Conservation (phyloP, 495 filamentous ascomycete genomes). For the Staphylotrichum longicolle region DNA sequence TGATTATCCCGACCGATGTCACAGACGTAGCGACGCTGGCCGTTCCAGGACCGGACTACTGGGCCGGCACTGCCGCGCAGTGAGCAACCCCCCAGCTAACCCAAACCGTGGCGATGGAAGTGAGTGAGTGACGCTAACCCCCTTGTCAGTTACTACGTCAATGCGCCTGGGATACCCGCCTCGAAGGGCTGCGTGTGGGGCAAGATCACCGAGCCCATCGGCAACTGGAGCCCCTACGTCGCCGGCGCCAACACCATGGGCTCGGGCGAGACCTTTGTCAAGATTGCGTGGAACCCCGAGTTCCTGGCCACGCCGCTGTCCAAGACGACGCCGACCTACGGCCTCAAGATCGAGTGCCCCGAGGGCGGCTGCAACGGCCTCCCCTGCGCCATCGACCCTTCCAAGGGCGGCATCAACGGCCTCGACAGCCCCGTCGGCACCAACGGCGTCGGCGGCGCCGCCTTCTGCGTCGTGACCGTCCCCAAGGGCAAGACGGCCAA, state of each 20-base stretch:
- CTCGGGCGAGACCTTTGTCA: slow-evolving; percentile 66
- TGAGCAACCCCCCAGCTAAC: slow-evolving; percentile 37
- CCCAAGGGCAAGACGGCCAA: slow-evolving; percentile 65
- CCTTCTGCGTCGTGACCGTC: slow-evolving; percentile 77
- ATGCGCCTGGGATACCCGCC: slow-evolving; percentile 62
- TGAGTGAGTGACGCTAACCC: slow-evolving; percentile 15
- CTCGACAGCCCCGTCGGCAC: slow-evolving; percentile 59
- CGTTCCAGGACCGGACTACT: slow-evolving; percentile 69
- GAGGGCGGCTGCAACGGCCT: slow-evolving; percentile 68
- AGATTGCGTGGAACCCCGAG: slow-evolving; percentile 80
- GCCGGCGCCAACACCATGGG: slow-evolving; percentile 70
- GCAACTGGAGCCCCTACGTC: slow-evolving; percentile 81
- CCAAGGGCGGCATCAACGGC: slow-evolving; percentile 46
- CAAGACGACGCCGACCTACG: slow-evolving; percentile 60
- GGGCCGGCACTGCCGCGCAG: slow-evolving; percentile 73
- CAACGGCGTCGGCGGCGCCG: slow-evolving; percentile 65
- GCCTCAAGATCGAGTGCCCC: slow-evolving; percentile 67
- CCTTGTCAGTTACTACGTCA: slow-evolving; percentile 66
- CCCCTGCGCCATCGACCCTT: slow-evolving; percentile 72
- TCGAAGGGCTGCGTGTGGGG: slow-evolving; percentile 72
- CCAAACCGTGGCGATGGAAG: background rate
- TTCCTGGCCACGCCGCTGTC: slow-evolving; percentile 60
- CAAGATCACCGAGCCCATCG: slow-evolving; percentile 58
- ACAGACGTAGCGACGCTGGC: slow-evolving; percentile 55
- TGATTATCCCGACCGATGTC: slow-evolving; percentile 78